Evolutionary conservation across 2,329 filamentous ascomycete species (phyloP).

Genomic region (Rasamsonia emersonii): DNA sequence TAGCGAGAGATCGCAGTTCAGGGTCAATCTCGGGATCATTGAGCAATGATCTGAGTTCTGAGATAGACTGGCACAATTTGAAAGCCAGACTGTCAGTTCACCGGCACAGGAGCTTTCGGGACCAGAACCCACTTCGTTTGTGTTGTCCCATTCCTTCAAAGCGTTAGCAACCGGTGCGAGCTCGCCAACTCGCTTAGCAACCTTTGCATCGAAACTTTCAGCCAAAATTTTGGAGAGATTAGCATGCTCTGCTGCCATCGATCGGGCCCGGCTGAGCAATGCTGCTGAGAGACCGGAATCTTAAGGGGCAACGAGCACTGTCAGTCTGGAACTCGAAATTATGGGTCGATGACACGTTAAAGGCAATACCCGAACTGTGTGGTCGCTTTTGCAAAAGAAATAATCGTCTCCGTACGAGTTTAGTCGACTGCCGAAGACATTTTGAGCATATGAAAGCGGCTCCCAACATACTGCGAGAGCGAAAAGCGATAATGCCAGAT

Average conservation of each 20-base stretch:
- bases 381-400: conserved; percentile 15
- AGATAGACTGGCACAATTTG: conserved; percentile 39
- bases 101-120: conserved; percentile 1
- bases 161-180: conserved; percentile 44
- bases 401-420: conserved; percentile 20
- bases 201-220: conserved; percentile 46
- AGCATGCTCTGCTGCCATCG: conserved; percentile 47
- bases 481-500: conserved; percentile 2
- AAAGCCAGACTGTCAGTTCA: conserved; percentile 6
- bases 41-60: conserved; percentile 68
- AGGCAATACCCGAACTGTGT: conserved; percentile 21
- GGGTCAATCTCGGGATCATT: conserved; percentile 55
- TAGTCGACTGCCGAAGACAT: conserved; percentile 35
- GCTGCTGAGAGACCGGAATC: conserved; percentile 41
- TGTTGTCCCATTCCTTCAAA: conserved; percentile 49
- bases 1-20: conserved; percentile 51
- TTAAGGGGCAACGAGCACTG: conserved; percentile 8
- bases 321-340: conserved; percentile 12
- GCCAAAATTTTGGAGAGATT: conserved; percentile 44
- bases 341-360: conserved; percentile 16
- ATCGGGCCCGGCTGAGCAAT: conserved; percentile 48
- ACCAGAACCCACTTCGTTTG: conserved; percentile 41
- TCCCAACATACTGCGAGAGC: conserved; percentile 28
- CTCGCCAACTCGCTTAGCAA: conserved; percentile 52
- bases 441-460: conserved; percentile 39